These are phyloP conservation scores for Rhizopogon roseolus DNA, from an alignment of 768 basidiomycete species.

Conservation along the genomic window DNA sequence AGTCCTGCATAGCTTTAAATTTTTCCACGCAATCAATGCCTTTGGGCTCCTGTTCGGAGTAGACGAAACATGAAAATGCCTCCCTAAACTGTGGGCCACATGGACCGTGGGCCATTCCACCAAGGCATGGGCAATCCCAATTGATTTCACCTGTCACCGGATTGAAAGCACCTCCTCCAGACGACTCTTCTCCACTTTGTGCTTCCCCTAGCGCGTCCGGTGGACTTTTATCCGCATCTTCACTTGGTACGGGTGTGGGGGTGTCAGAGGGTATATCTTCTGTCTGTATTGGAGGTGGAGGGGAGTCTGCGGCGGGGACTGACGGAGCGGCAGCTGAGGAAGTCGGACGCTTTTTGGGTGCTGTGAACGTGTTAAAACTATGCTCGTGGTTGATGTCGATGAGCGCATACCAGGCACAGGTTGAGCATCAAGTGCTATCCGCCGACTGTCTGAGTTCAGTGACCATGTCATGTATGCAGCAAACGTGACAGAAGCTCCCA, in stretches of 20 bases:
- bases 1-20: conserved; percentile 96
- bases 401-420: conserved; percentile 19
- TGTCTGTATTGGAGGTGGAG: conserved; percentile 13
- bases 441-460: conserved; percentile 34
- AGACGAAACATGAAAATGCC: conserved; percentile 96
- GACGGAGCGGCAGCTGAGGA: conserved; percentile 3
- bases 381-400: not conserved
- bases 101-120: conserved; percentile 97
- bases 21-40: conserved; percentile 97
- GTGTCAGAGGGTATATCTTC: conserved; percentile 15
- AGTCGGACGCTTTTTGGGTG: conserved; percentile 10
- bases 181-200: conserved; percentile 21
- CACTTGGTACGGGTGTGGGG: not conserved
- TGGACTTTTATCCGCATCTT: conserved; percentile 8
- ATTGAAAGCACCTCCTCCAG: conserved; percentile 72
- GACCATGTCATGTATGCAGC: conserved; percentile 48
- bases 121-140: conserved; percentile 99
- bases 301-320: conserved; percentile 14
- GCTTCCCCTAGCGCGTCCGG: conserved; percentile 2
- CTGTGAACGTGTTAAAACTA: conserved; percentile 7
- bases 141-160: conserved; percentile 99
- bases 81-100: conserved; percentile 91
- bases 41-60: conserved; percentile 92
- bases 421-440: conserved; percentile 45
- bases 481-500: conserved; percentile 42